Conservation (phyloP, 2,329 filamentous ascomycete genomes). For the Penicillium sp. region DNA sequence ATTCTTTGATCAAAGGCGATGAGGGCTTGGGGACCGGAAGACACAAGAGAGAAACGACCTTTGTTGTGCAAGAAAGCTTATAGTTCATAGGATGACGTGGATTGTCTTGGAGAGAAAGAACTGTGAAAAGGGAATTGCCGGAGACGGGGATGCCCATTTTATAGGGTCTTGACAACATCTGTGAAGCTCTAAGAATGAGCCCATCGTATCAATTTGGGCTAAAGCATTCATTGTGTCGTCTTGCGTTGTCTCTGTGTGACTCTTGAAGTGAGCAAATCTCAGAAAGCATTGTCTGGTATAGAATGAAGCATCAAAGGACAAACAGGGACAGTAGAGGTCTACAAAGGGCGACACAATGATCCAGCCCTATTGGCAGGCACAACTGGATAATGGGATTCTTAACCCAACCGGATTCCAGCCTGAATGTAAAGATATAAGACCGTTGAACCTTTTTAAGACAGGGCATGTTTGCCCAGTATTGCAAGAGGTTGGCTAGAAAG, state of each 20-base stretch:
- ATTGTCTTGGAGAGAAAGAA: conserved; percentile 3
- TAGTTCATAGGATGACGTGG: background rate
- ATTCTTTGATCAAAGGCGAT: background rate
- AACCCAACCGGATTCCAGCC: conserved; percentile 8
- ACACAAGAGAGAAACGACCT: background rate
- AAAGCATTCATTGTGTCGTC: background rate
- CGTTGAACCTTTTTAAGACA: conserved; percentile 2
- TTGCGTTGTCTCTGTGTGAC: background rate
- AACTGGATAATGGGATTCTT: conserved; percentile 13
- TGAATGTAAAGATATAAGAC: conserved; percentile 9
- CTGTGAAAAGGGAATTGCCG: conserved; percentile 2
- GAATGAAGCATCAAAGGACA: background rate
- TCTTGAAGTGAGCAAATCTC: background rate
- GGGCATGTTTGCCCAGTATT: background rate
- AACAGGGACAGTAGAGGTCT: background rate
- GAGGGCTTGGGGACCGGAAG: background rate
- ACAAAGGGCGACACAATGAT: conserved; percentile 1
- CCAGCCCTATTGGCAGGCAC: conserved; percentile 5
- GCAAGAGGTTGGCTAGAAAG: conserved; percentile 9
- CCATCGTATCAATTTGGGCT: conserved; percentile 2
- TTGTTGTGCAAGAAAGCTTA: background rate
- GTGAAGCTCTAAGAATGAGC: conserved; percentile 1
- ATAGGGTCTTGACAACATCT: background rate
- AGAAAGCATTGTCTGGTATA: background rate
- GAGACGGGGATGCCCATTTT: background rate